These are phyloP conservation scores for Xylaria intraflava DNA, from an alignment of 495 filamentous ascomycete species.

Conservation along the genomic window DNA sequence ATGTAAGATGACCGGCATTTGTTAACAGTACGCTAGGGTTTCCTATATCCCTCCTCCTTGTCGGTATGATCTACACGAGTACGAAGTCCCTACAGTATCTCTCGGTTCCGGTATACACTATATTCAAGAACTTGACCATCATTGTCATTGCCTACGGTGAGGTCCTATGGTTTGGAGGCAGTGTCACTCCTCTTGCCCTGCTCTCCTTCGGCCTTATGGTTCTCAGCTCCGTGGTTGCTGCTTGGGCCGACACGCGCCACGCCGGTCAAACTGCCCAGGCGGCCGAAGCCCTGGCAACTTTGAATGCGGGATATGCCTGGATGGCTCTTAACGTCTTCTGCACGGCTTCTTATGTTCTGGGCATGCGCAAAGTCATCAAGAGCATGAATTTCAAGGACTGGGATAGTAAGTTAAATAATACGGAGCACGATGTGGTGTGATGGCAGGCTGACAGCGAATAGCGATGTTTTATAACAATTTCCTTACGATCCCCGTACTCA, in stretches of 20 bases:
- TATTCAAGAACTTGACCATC: constrained; percentile 99
- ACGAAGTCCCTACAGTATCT: constrained; percentile 95
- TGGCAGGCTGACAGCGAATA: constrained; percentile 38
- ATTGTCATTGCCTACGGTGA: constrained; percentile 98
- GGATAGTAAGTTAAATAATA: constrained; percentile 70
- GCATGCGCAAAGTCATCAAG: constrained; percentile 98
- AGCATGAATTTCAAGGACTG: constrained; percentile 99
- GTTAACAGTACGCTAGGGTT: constrained; percentile 60
- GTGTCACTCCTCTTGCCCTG: constrained; percentile 77
- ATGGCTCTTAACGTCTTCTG: constrained; percentile 97
- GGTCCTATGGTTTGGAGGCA: constrained; percentile 97
- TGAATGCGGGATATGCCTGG: constrained; percentile 97
- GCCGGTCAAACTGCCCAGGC: constrained; percentile 59
- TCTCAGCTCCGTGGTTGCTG: constrained; percentile 85
- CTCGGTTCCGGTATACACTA: constrained; percentile 97
- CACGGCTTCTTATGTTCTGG: constrained; percentile 80
- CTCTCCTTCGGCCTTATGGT: constrained; percentile 99
- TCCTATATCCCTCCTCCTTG: constrained; percentile 90
- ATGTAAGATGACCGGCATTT: background rate
- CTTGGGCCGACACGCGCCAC: constrained; percentile 95
- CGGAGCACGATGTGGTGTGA: background rate
- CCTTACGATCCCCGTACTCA: constrained; percentile 86
- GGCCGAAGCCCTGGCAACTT: constrained; percentile 69
- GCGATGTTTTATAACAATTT: constrained; percentile 99
- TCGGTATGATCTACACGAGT: constrained; percentile 98